phyloP scores from a whole-genome alignment of 805 yeast species.

The Wickerhamomyces silvicola region DNA sequence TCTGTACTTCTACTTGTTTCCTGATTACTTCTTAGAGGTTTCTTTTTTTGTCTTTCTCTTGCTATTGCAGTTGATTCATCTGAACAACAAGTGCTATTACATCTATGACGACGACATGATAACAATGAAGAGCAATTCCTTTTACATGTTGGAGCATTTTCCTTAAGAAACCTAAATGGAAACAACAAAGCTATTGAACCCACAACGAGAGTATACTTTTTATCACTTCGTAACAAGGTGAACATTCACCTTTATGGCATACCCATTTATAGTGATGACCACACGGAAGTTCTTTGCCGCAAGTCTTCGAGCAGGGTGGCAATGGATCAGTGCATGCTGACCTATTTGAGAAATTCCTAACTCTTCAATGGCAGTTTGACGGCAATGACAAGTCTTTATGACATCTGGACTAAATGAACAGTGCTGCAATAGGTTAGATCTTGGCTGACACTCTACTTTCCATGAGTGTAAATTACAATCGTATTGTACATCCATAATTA shows the following conservation, averaged over 20 bases:
- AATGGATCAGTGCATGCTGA: constrained; percentile 66
- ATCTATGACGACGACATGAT: constrained; percentile 78
- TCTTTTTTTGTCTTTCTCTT: constrained; percentile 41
- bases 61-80: constrained; percentile 52
- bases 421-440: constrained; percentile 23
- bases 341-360: constrained; percentile 34
- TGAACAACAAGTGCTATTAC: constrained; percentile 62
- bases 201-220: constrained; percentile 59
- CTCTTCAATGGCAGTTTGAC: constrained; percentile 45
- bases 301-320: constrained; percentile 63
- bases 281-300: constrained; percentile 61
- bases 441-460: constrained; percentile 34
- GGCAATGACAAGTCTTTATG: constrained; percentile 74
- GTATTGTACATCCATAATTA: constrained; percentile 37
- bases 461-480: constrained; percentile 66
- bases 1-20: constrained; percentile 29
- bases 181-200: constrained; percentile 45
- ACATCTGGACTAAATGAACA: constrained; percentile 63
- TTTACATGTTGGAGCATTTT: constrained; percentile 52
- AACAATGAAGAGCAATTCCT: constrained; percentile 68
- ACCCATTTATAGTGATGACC: constrained; percentile 68
- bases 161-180: constrained; percentile 58
- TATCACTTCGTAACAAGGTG: constrained; percentile 52
- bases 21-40: constrained; percentile 40
- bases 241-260: constrained; percentile 78